Evolutionary conservation across 1,284 basidiomycete species (phyloP), one percentile per base, ranked within the genome.

Genomic region (Marasmius fiardii): DNA sequence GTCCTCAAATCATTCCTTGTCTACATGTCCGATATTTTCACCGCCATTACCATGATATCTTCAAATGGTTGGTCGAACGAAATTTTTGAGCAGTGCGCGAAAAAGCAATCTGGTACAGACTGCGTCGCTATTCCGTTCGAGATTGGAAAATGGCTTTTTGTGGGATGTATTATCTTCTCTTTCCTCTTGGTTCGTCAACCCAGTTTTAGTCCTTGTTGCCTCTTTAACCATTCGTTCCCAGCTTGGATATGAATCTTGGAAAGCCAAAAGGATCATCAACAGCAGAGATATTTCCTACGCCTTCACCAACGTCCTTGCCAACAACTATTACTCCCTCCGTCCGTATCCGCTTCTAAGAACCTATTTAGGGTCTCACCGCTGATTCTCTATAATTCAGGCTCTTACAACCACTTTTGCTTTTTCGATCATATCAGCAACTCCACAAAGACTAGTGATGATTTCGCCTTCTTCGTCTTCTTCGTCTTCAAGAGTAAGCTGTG

Each of bases 381-480:
- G n/a, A n/a, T n/a, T n/a, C n/a, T n/a, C n/a, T n/a, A n/a, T n/a
- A n/a, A n/a, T n/a, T 24, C 67, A 91, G 92, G 92, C 55, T 93
- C 91, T 47, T 99, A 98, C 71, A 89, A 97, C 70, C 92, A 97
- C 71, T 98, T 97, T 69, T 98, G 96, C 73, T 95, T 99, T 78
- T 99, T 98, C 71, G 88, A 90, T 63, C 94, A 97, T 65, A 98
- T 99, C 74, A 89, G 90, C 67, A 89, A 92, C 67, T 98, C 95
- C 33, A 96, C 93, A 31, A 98, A 97, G 81, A 88, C 87, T 64
- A 95, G 90, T 71, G 96, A 99, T 71, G 93, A 97, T 67, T 93
- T 98, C 72, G 94, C 95, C 49, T 98, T 99, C 81, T 99, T 98
- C 73, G 86, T 98, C 70, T 99, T 98, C 83, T 99, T 99, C 76